Percentiles rank a stretch among this genome's conserved stretches.
phyloP scores from a whole-genome alignment of 192 early-diverging fungal species.

The Helicostylum pulchrum region DNA sequence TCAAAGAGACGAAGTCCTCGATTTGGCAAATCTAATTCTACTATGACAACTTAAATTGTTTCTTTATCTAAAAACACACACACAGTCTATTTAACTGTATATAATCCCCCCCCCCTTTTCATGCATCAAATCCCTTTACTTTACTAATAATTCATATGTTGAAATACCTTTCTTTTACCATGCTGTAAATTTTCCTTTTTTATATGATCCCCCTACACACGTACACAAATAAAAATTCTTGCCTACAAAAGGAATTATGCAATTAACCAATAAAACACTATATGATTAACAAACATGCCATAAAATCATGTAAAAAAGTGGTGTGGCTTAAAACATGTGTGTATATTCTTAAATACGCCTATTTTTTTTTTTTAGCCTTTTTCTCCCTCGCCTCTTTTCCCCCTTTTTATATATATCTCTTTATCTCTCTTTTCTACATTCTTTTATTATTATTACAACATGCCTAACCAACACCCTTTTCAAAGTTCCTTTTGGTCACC shows the following conservation, averaged over 20 bases:
- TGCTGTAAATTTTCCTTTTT: neutral
- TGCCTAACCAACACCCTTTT: constrained; percentile 19
- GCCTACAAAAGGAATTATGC: neutral
- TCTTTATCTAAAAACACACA: neutral
- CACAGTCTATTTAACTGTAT: neutral
- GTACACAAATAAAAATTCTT: neutral
- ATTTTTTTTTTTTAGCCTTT: too few species aligned
- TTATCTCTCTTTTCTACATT: neutral
- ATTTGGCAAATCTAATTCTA: neutral
- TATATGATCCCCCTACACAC: neutral
- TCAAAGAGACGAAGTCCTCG: neutral
- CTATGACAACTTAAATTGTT: neutral
- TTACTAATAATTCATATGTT: neutral
- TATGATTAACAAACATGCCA: too few species aligned
- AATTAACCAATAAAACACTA: too few species aligned
- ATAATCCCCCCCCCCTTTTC: neutral
- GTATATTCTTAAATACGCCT: too few species aligned
- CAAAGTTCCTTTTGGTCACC: constrained; percentile 28
- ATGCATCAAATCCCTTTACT: neutral
- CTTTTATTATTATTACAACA: neutral
- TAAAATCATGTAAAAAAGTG: too few species aligned
- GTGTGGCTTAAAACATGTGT: too few species aligned
- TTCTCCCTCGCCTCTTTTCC: neutral
- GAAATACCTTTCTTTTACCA: neutral
- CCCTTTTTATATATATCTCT: neutral